These are phyloP conservation scores for Phylloporus sp. DNA, from an alignment of 1,284 basidiomycete genomes.

Conservation along the genomic window DNA sequence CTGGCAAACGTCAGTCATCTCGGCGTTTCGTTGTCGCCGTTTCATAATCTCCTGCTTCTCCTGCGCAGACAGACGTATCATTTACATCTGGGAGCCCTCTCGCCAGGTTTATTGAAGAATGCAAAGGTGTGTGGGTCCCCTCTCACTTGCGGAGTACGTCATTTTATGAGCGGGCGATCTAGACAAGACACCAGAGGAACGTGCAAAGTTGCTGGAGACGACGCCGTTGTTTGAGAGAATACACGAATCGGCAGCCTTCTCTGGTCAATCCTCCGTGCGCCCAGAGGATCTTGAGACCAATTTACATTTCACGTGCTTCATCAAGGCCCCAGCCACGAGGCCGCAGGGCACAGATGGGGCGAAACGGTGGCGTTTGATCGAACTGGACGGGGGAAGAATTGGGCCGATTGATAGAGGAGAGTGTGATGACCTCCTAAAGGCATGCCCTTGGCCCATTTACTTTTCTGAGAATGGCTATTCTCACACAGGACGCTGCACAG, in stretches of 20 bases:
- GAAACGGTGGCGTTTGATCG: slow-evolving; percentile 62
- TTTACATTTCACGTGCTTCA: slow-evolving; percentile 87
- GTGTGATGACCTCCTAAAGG: slow-evolving; percentile 67
- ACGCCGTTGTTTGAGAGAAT: slow-evolving; percentile 80
- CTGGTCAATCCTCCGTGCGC: slow-evolving; percentile 69
- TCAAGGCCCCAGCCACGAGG: slow-evolving; percentile 62
- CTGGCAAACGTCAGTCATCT: slow-evolving; percentile 68
- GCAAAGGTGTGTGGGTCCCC: slow-evolving; percentile 53
- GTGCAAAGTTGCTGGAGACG: slow-evolving; percentile 77
- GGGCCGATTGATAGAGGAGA: slow-evolving; percentile 84
- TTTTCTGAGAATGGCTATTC: background rate
- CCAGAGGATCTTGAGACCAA: slow-evolving; percentile 67
- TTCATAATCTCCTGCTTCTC: slow-evolving; percentile 2
- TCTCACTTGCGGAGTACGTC: slow-evolving; percentile 11
- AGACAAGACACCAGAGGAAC: slow-evolving; percentile 75
- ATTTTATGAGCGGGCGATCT: background rate
- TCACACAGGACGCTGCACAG: slow-evolving; percentile 44
- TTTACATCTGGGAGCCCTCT: slow-evolving; percentile 65
- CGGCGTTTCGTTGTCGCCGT: slow-evolving; percentile 13
- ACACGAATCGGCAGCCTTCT: slow-evolving; percentile 72
- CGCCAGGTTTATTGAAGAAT: slow-evolving; percentile 68
- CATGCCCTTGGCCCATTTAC: slow-evolving; percentile 34
- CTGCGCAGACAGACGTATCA: slow-evolving; percentile 56
- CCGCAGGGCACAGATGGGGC: slow-evolving; percentile 33
- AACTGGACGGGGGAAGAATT: slow-evolving; percentile 80